Evolutionary conservation across 1,139 yeast genomes (phyloP).

Genomic region (Candida buenavistaensis): DNA sequence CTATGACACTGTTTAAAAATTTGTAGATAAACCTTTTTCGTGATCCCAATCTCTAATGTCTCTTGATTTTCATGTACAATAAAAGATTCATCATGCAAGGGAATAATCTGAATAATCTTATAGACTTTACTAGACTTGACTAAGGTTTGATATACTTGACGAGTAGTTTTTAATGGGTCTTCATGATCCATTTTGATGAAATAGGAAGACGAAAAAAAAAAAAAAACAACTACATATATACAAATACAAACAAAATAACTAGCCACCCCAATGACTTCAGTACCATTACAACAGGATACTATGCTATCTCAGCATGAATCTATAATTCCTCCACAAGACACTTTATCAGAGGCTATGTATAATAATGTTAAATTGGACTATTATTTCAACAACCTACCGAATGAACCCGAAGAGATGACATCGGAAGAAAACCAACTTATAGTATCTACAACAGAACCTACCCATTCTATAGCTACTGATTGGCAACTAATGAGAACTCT

Average conservation of each 20-base stretch:
- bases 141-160: too few species aligned
- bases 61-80: slow-evolving; percentile 13
- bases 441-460: slow-evolving; percentile 1
- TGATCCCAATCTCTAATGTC: slow-evolving; percentile 35
- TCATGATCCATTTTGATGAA: too few species aligned
- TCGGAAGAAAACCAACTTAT: slow-evolving; percentile 1
- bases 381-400: slow-evolving; percentile 14
- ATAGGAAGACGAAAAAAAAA: too few species aligned
- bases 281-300: slow-evolving; percentile 3
- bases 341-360: slow-evolving; percentile 34
- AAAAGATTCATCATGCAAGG: slow-evolving; percentile 13
- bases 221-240: too few species aligned
- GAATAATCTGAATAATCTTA: slow-evolving; percentile 26
- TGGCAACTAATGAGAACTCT: slow-evolving; percentile 78
- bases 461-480: slow-evolving; percentile 6
- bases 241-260: too few species aligned
- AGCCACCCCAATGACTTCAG: background rate
- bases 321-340: slow-evolving; percentile 29
- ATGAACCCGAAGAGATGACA: slow-evolving; percentile 2
- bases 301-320: slow-evolving; percentile 19
- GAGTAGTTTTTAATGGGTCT: too few species aligned
- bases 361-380: slow-evolving; percentile 28
- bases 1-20: slow-evolving; percentile 38
- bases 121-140: slow-evolving; percentile 12
- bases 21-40: slow-evolving; percentile 29